phyloP scores from a whole-genome alignment of 768 basidiomycete genomes.

The Phallus indusiatus region DNA sequence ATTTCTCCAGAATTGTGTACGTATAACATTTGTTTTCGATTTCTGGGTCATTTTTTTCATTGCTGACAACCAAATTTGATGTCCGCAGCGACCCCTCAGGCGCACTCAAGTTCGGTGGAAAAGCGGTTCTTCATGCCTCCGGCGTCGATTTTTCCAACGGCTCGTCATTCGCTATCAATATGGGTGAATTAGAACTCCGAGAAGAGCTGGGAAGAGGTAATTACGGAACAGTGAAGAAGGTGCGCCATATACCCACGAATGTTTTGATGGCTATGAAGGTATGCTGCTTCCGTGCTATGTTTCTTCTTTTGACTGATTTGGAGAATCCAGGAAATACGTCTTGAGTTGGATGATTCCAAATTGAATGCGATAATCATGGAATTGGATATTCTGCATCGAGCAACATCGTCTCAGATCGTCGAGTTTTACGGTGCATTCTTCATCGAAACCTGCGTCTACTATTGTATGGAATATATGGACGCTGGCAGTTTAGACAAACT shows the following conservation, averaged over 20 bases:
- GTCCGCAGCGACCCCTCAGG: conserved; percentile 81
- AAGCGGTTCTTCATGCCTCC: conserved; percentile 83
- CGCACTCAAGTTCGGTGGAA: conserved; percentile 87
- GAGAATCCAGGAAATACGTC: conserved; percentile 76
- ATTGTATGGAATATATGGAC: conserved; percentile 99
- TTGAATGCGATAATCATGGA: conserved; percentile 98
- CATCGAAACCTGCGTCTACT: conserved; percentile 99
- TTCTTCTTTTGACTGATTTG: not conserved
- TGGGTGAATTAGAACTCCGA: conserved; percentile 81
- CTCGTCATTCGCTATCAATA: conserved; percentile 85
- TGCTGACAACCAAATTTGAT: conserved; percentile 6
- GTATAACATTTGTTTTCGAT: conserved; percentile 23
- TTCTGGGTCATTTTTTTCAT: conserved; percentile 4
- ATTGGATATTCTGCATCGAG: conserved; percentile 94
- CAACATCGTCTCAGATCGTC: conserved; percentile 83
- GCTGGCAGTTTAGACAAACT: conserved; percentile 92
- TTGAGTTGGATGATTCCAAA: conserved; percentile 89
- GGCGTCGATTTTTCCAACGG: conserved; percentile 90
- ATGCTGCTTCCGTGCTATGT: conserved; percentile 12
- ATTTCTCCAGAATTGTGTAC: conserved; percentile 90
- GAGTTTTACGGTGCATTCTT: conserved; percentile 99
- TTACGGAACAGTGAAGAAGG: conserved; percentile 96
- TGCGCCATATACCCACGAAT: conserved; percentile 87
- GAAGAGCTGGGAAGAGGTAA: conserved; percentile 96
- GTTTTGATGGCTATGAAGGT: conserved; percentile 99